Evolutionary conservation across 2,329 filamentous ascomycete genomes (phyloP).

Genomic region (Aureobasidium namibiae): DNA sequence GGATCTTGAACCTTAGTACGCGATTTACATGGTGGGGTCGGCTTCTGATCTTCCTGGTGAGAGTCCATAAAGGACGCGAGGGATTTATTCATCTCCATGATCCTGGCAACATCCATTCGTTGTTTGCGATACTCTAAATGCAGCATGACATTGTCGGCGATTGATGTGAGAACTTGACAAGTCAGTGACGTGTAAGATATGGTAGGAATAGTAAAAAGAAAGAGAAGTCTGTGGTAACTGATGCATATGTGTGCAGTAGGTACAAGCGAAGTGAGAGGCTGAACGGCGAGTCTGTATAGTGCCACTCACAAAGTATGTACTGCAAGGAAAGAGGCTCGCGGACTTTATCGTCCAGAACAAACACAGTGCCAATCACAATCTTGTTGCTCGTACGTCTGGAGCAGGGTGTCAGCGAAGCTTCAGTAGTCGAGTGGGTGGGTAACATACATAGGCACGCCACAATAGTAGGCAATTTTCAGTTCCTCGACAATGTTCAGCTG

Average conservation of each 20-base stretch:
- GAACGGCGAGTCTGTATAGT: not conserved
- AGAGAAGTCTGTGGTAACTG: not conserved
- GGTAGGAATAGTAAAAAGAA: too few species aligned
- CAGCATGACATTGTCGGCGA: constrained; percentile 41
- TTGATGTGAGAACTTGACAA: constrained; percentile 49
- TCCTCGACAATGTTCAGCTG: constrained; percentile 22
- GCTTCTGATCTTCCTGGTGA: not conserved
- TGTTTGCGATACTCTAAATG: constrained; percentile 29
- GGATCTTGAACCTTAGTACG: not conserved
- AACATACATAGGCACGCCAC: constrained; percentile 23
- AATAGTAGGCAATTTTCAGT: constrained; percentile 27
- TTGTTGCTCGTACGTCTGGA: constrained; percentile 23
- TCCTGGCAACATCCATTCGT: constrained; percentile 23
- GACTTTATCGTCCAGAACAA: constrained; percentile 22
- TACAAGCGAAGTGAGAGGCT: not conserved
- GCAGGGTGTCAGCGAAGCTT: too few species aligned
- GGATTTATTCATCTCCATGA: constrained; percentile 21
- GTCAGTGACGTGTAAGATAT: constrained; percentile 17
- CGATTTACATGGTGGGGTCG: not conserved
- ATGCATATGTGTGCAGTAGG: not conserved
- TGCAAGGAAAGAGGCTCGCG: constrained; percentile 16
- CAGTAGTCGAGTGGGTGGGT: too few species aligned
- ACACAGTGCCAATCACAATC: constrained; percentile 27
- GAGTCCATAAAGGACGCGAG: constrained; percentile 21
- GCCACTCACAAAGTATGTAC: constrained; percentile 15